A percentile compares a stretch with the other conserved stretches of the same genome.
Conservation (phyloP, 768 basidiomycete species). For the Lactarius pseudohatsudake region DNA sequence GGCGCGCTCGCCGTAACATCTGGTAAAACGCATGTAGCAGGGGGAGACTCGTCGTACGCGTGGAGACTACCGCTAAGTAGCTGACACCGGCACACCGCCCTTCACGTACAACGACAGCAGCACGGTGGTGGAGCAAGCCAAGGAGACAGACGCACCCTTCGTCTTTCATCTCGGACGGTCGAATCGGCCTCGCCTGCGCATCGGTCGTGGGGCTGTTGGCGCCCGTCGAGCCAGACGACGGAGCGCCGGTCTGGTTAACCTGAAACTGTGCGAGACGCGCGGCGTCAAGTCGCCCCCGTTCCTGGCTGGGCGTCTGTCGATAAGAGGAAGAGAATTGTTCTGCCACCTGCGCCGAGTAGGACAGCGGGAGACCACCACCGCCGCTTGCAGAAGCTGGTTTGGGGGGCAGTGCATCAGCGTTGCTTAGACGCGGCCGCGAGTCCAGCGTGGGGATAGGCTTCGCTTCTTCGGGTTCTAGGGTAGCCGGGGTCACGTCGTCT, state of each 20-base stretch:
- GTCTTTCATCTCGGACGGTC: conserved; percentile 93
- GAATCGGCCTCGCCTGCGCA: conserved; percentile 49
- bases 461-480: neutral
- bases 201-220: too few species aligned
- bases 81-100: conserved; percentile 1
- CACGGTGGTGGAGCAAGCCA: neutral
- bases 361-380: conserved; percentile 38
- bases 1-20: conserved; percentile 24
- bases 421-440: conserved; percentile 2
- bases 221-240: conserved; percentile 14
- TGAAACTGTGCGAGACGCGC: conserved; percentile 18
- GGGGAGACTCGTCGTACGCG: conserved; percentile 17
- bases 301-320: conserved; percentile 65
- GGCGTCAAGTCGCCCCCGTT: conserved; percentile 45
- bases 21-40: conserved; percentile 28
- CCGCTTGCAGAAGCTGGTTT: conserved; percentile 9
- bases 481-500: conserved; percentile 5
- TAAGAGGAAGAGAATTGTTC: conserved; percentile 63
- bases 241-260: conserved; percentile 10
- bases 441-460: conserved; percentile 19
- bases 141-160: conserved; percentile 80
- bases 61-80: conserved; percentile 27
- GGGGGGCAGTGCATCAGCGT: conserved; percentile 19
- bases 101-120: conserved; percentile 1
- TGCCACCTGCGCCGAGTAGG: conserved; percentile 63